A percentile compares a stretch with the other conserved stretches of the same genome.
phyloP scores from a whole-genome alignment of 345 rosid species.

The Raphanus sativus region DNA sequence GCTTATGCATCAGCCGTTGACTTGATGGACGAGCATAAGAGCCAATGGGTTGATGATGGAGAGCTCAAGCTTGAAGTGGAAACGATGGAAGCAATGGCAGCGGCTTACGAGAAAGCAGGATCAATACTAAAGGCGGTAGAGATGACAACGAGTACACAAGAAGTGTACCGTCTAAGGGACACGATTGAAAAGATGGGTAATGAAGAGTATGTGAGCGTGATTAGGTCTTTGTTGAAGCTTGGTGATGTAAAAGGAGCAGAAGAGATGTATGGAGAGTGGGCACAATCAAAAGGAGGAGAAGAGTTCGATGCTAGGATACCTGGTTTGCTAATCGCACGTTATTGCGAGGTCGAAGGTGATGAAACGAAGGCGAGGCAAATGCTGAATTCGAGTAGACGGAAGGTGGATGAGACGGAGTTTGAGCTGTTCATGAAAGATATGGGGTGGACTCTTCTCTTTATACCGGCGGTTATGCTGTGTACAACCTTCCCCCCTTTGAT shows the following conservation, averaged over 20 bases:
- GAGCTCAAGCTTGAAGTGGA: neutral
- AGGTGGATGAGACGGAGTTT: neutral
- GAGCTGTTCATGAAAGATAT: neutral
- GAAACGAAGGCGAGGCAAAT: neutral
- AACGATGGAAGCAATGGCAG: neutral
- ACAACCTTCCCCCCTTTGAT: too few relatives aligned
- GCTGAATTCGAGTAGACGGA: neutral
- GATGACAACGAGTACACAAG: neutral
- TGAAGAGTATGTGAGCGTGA: neutral
- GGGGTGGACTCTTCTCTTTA: neutral
- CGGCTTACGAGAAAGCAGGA: conserved; percentile 5
- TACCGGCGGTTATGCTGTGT: neutral
- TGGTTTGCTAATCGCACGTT: conserved; percentile 5
- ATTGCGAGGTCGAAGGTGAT: neutral
- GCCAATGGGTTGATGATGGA: neutral
- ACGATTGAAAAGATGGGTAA: neutral
- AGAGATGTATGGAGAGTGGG: conserved; percentile 1
- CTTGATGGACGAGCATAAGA: neutral
- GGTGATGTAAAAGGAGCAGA: conserved; percentile 8
- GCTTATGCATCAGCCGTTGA: neutral
- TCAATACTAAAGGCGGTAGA: neutral
- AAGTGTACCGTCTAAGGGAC: conserved; percentile 11
- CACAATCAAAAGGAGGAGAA: neutral
- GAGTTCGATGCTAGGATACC: neutral
- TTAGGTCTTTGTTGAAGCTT: neutral